phyloP scores from a whole-genome alignment of 768 basidiomycete genomes.

The Leucocoprinus sp. region DNA sequence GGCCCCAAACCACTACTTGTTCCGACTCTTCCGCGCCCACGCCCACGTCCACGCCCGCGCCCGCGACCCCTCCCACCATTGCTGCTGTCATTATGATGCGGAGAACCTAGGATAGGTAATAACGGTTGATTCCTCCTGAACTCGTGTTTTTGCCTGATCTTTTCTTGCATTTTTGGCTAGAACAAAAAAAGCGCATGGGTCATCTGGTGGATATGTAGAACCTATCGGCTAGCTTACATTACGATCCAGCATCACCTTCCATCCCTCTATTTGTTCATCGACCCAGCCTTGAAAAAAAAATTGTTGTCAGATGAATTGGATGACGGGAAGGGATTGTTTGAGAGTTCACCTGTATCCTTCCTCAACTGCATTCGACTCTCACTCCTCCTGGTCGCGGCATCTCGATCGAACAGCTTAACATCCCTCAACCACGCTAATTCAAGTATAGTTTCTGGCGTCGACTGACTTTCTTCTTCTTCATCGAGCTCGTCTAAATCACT shows the following conservation, averaged over 20 bases:
- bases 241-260: conserved; percentile 83
- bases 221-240: conserved; percentile 46
- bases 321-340: too few relatives aligned
- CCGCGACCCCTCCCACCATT: conserved; percentile 25
- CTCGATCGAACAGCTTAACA: conserved; percentile 69
- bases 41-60: conserved; percentile 17
- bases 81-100: conserved; percentile 11
- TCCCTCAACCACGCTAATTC: conserved; percentile 74
- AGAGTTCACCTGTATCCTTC: conserved; percentile 54
- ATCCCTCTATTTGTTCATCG: conserved; percentile 88
- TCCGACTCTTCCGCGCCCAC: conserved; percentile 22
- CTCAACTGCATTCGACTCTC: conserved; percentile 60
- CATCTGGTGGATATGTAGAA: neutral
- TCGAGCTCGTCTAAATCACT: conserved; percentile 26
- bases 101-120: conserved; percentile 2
- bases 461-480: conserved; percentile 18
- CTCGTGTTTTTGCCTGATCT: conserved; percentile 66
- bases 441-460: conserved; percentile 51
- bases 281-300: conserved; percentile 44
- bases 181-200: neutral
- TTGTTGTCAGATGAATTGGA: conserved; percentile 3
- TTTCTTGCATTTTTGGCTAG: conserved; percentile 62
- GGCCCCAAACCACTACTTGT: conserved; percentile 34
- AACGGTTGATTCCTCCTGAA: conserved; percentile 56
- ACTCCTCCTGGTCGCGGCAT: conserved; percentile 61